A percentile compares a stretch with the other conserved stretches of the same genome.
Evolutionary conservation across 2,329 filamentous ascomycete species (phyloP).

Genomic region (Cytospora schulzeri): DNA sequence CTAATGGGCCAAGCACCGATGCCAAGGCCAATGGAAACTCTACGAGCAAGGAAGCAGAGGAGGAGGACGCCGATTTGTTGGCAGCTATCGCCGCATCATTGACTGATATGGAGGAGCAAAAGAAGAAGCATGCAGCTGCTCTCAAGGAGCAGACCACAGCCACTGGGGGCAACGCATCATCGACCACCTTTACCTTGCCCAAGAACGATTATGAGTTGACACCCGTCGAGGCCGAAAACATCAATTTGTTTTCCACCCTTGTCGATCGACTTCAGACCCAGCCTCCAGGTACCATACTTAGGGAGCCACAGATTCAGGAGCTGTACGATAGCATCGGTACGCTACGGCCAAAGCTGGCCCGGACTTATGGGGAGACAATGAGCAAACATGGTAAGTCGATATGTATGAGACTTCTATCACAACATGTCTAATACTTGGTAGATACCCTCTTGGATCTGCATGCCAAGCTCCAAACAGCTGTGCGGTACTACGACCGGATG

Average conservation of each 20-base stretch:
- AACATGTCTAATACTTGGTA: slow-evolving; percentile 46
- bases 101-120: slow-evolving; percentile 97
- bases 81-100: slow-evolving; percentile 94
- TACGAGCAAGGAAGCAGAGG: slow-evolving; percentile 55
- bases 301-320: slow-evolving; percentile 97
- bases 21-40: slow-evolving; percentile 42
- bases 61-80: slow-evolving; percentile 90
- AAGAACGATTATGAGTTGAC: slow-evolving; percentile 96
- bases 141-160: slow-evolving; percentile 75
- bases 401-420: not conserved
- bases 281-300: slow-evolving; percentile 90
- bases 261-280: slow-evolving; percentile 95
- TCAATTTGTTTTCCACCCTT: slow-evolving; percentile 90
- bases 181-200: slow-evolving; percentile 62
- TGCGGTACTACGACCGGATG: slow-evolving; percentile 98
- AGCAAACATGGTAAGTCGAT: slow-evolving; percentile 84
- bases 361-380: slow-evolving; percentile 98
- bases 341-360: slow-evolving; percentile 86
- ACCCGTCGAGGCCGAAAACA: slow-evolving; percentile 93
- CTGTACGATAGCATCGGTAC: slow-evolving; percentile 97
- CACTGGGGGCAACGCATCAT: slow-evolving; percentile 49
- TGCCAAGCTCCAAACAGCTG: slow-evolving; percentile 91
- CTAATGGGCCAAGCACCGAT: slow-evolving; percentile 38
- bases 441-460: slow-evolving; percentile 93
- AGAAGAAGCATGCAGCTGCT: slow-evolving; percentile 81